Evolutionary conservation across 257 asterid species (phyloP).

Genomic region (Salvia splendens): DNA sequence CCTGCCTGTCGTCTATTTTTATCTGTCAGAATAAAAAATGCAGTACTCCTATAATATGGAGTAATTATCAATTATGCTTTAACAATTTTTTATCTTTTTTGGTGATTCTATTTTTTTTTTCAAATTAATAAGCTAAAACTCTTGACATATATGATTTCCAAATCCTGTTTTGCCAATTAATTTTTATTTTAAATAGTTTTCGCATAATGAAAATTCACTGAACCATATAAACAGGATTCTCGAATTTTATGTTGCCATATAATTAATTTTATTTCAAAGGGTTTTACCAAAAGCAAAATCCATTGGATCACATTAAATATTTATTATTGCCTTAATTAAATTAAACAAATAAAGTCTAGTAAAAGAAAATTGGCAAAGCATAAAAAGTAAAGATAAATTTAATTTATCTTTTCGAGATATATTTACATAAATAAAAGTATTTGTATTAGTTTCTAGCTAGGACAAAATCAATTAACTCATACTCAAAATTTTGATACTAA

Average conservation of each 20-base stretch:
- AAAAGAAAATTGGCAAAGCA: no score
- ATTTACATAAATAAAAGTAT: constrained; percentile 8
- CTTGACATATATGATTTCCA: no score
- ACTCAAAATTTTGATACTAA: background rate
- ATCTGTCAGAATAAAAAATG: background rate
- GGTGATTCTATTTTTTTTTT: background rate
- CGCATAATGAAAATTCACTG: no score
- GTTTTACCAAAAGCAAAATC: background rate
- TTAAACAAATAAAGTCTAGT: no score
- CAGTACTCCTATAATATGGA: no score
- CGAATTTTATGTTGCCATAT: background rate
- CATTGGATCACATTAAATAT: background rate
- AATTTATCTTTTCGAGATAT: background rate
- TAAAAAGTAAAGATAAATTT: background rate
- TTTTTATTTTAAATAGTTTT: no score
- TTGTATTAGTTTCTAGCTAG: background rate
- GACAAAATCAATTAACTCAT: background rate
- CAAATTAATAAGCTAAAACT: no score
- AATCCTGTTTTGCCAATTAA: background rate
- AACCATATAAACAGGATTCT: background rate
- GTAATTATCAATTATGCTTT: no score
- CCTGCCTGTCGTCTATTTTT: background rate
- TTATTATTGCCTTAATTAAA: no score
- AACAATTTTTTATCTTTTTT: background rate
- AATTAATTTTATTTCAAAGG: background rate